Percentiles rank a stretch among this genome's conserved stretches.
Conservation (phyloP, 1,139 yeast genomes). For the Saccharomyces hybrid region DNA sequence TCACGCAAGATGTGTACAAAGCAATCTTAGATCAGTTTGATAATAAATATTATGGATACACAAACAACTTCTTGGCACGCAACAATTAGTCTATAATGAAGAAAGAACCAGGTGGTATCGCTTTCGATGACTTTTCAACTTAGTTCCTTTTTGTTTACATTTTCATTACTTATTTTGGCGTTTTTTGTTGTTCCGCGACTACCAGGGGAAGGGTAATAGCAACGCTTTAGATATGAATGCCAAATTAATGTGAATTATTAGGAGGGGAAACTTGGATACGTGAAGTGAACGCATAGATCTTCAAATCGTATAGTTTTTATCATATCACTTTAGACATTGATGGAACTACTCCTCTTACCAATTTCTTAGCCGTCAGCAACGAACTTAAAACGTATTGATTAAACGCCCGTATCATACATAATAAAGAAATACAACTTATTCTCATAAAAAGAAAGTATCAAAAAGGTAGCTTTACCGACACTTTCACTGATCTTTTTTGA, state of each 20-base stretch:
- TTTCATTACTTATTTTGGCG: neutral
- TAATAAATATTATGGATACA: neutral
- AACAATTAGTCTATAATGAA: neutral
- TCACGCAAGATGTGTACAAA: neutral
- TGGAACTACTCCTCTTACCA: neutral
- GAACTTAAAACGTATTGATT: neutral
- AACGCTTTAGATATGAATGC: neutral
- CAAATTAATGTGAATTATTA: neutral
- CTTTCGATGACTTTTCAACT: neutral
- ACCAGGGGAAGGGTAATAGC: neutral
- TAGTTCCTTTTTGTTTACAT: neutral
- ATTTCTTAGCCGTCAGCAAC: neutral
- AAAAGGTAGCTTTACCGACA: too few relatives aligned
- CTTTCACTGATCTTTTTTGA: too few relatives aligned
- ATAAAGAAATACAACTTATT: neutral
- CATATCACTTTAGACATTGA: neutral
- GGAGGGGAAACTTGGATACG: neutral
- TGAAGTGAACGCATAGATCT: neutral
- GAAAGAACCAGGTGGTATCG: neutral
- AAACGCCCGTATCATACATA: neutral
- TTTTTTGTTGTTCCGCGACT: neutral
- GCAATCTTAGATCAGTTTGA: neutral
- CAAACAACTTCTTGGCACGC: neutral
- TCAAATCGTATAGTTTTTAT: neutral
- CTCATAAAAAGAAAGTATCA: too few relatives aligned